These are phyloP conservation scores for Beauveria scarabaeidicola DNA, from an alignment of 2,329 filamentous ascomycete genomes.

Conservation along the genomic window DNA sequence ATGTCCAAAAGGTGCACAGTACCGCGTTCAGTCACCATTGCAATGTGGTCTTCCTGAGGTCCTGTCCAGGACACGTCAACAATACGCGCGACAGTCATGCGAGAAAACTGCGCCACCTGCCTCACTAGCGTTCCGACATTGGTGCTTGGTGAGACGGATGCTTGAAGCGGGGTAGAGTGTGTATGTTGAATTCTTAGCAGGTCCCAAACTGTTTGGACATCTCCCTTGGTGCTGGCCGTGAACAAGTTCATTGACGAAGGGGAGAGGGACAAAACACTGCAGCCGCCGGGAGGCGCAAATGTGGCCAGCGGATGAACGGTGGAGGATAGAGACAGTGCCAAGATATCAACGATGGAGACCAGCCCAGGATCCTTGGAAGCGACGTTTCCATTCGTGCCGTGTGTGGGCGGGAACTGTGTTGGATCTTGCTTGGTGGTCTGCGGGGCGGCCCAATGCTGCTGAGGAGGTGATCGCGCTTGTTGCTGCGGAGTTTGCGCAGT, in stretches of 20 bases:
- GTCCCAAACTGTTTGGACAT: conserved; percentile 76
- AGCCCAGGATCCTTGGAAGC: conserved; percentile 60
- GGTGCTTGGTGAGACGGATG: conserved; percentile 34
- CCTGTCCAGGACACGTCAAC: conserved; percentile 84
- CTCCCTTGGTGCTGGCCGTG: conserved; percentile 75
- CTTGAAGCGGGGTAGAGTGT: conserved; percentile 52
- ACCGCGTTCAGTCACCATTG: conserved; percentile 88
- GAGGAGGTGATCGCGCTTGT: conserved; percentile 35
- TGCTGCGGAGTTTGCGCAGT: conserved; percentile 34
- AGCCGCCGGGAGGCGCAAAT: conserved; percentile 63
- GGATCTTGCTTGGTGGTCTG: conserved; percentile 36
- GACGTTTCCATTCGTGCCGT: conserved; percentile 52
- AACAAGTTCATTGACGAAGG: conserved; percentile 66
- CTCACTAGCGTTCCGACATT: conserved; percentile 55
- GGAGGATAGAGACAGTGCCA: conserved; percentile 44
- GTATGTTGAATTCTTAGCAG: conserved; percentile 58
- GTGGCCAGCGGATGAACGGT: conserved; percentile 58
- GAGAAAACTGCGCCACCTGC: conserved; percentile 79
- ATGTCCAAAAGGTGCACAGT: conserved; percentile 90
- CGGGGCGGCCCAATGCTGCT: conserved; percentile 38
- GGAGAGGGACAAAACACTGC: conserved; percentile 73
- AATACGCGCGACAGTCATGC: conserved; percentile 85
- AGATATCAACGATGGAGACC: conserved; percentile 66
- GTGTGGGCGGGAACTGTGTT: conserved; percentile 64
- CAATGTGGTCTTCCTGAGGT: conserved; percentile 72